Percentiles rank a stretch among this genome's conserved stretches.
Evolutionary conservation across 371 early-diverging fungal genomes (phyloP).

Genomic region (Rhizomucor miehei): DNA sequence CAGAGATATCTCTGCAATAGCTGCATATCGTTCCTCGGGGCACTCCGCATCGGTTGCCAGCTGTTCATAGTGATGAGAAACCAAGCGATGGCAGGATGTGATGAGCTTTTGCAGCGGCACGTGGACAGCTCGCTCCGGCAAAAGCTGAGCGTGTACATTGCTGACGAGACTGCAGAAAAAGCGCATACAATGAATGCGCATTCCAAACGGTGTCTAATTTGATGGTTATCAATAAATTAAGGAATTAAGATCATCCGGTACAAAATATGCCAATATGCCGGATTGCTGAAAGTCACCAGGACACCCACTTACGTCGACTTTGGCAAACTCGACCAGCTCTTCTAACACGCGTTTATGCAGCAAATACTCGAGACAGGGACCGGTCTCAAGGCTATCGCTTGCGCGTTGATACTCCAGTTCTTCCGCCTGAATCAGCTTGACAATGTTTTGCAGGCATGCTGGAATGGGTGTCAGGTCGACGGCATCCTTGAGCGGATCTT

Average conservation of each 20-base stretch:
- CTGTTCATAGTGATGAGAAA: constrained; percentile 46
- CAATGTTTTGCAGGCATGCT: constrained; percentile 39
- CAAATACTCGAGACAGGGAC: constrained; percentile 49
- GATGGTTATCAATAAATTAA: neutral
- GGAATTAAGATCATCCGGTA: neutral
- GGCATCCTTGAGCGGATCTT: constrained; percentile 51
- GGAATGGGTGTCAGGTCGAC: constrained; percentile 51
- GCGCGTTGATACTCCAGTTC: constrained; percentile 46
- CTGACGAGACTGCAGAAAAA: constrained; percentile 49
- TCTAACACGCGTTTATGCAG: constrained; percentile 46
- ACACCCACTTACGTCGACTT: constrained; percentile 40
- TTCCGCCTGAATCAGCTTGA: constrained; percentile 48
- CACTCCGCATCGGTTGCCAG: constrained; percentile 35
- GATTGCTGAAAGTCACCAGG: neutral
- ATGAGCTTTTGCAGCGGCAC: constrained; percentile 50
- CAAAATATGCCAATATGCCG: no score
- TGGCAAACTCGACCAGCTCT: constrained; percentile 49
- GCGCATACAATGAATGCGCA: constrained; percentile 49
- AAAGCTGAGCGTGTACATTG: constrained; percentile 48
- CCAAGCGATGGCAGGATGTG: constrained; percentile 47
- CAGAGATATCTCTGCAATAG: constrained; percentile 42
- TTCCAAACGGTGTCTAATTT: constrained; percentile 48
- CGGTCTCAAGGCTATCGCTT: constrained; percentile 44
- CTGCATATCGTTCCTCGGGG: constrained; percentile 43
- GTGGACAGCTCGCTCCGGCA: constrained; percentile 54